Evolutionary conservation across 2,329 filamentous ascomycete species (phyloP).

Genomic region (Stachybotrys chlorohalonatus): DNA sequence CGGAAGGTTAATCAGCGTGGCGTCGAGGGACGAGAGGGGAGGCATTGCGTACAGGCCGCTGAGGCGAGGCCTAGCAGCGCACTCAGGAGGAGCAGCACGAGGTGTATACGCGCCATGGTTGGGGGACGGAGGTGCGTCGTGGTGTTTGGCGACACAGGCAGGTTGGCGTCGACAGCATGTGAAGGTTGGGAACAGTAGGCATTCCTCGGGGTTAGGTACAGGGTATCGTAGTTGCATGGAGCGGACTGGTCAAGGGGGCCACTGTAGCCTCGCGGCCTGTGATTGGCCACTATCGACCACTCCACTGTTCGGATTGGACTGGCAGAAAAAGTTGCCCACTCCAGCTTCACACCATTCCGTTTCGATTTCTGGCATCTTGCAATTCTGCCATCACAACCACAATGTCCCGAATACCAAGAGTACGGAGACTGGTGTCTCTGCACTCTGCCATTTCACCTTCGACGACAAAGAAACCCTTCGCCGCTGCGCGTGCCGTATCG

Average conservation of each 20-base stretch:
- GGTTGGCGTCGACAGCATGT: not conserved
- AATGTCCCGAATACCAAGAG: slow-evolving; percentile 34
- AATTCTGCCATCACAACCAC: slow-evolving; percentile 4
- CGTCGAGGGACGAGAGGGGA: not conserved
- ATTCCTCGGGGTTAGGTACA: not conserved
- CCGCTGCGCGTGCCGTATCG: slow-evolving; percentile 16
- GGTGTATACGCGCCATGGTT: slow-evolving; percentile 29
- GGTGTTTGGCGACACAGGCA: not conserved
- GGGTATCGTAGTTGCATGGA: no score
- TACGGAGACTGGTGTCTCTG: slow-evolving; percentile 23
- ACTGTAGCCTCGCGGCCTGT: slow-evolving; percentile 11
- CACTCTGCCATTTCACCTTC: slow-evolving; percentile 13
- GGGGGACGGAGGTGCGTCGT: not conserved
- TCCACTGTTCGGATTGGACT: not conserved
- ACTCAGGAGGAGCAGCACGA: slow-evolving; percentile 26
- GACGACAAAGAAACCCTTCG: slow-evolving; percentile 14
- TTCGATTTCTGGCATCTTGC: not conserved
- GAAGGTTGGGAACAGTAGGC: not conserved
- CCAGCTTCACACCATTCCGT: not conserved
- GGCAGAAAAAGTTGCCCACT: not conserved
- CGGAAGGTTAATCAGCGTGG: slow-evolving; percentile 10
- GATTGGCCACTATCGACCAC: slow-evolving; percentile 11
- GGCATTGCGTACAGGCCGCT: slow-evolving; percentile 31
- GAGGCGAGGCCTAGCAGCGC: slow-evolving; percentile 23
- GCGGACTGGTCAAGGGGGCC: not conserved